phyloP scores from a whole-genome alignment of 1,284 basidiomycete species.

The Leccinum fuscescens region DNA sequence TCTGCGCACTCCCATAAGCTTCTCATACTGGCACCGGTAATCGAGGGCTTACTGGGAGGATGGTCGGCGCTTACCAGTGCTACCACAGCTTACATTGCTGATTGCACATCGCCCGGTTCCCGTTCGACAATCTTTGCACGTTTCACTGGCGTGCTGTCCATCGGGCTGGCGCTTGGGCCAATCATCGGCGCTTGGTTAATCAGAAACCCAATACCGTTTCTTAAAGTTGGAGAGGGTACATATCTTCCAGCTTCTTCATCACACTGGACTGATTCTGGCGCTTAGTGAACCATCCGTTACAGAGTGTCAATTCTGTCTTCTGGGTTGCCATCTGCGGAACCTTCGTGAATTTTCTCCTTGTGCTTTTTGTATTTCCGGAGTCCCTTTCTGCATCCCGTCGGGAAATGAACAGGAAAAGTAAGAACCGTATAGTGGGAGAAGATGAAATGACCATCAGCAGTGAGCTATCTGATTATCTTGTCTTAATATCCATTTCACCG shows the following conservation, averaged over 20 bases:
- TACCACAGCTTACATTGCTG: conserved; percentile 81
- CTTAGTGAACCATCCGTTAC: conserved; percentile 26
- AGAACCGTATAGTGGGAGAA: conserved; percentile 30
- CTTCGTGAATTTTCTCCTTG: conserved; percentile 48
- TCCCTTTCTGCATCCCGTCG: conserved; percentile 51
- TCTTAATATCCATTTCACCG: neutral
- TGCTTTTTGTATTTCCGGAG: conserved; percentile 65
- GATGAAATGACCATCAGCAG: conserved; percentile 10
- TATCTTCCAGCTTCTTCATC: neutral
- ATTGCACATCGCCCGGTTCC: conserved; percentile 83
- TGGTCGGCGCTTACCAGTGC: conserved; percentile 78
- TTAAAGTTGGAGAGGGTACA: conserved; percentile 28
- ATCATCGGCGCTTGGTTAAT: conserved; percentile 73
- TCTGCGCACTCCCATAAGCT: conserved; percentile 69
- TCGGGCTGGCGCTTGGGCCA: conserved; percentile 75
- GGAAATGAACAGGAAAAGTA: conserved; percentile 33
- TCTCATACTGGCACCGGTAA: conserved; percentile 75
- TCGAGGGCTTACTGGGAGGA: conserved; percentile 88
- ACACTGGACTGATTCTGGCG: conserved; percentile 6
- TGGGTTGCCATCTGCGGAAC: conserved; percentile 52
- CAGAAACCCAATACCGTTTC: conserved; percentile 45
- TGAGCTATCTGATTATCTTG: conserved; percentile 5
- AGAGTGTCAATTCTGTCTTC: conserved; percentile 55
- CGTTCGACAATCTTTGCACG: conserved; percentile 80
- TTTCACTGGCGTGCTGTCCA: conserved; percentile 67